Base-by-base conservation (phyloP, 345 rosid genomes). In the Eucalyptus erythrocorys region DNA sequence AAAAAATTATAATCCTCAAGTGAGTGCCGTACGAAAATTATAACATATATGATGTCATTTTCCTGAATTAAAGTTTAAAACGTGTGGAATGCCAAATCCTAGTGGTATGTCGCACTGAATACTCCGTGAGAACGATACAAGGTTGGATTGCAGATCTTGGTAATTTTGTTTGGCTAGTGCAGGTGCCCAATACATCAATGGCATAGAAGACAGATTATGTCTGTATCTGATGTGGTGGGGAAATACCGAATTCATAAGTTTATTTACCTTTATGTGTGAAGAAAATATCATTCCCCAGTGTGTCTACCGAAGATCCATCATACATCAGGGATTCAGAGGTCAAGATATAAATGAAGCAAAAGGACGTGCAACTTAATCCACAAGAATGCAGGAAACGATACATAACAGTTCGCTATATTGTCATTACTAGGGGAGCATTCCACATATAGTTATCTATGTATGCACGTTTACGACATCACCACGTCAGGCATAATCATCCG, bases 401-500 rank as follows among this genome's bases (percentile, higher is more conserved):
- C 32, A 13, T 3, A 6, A 55, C 68, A 19, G 57, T 51, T 51
- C 57, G 24, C 57, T 51, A 51, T 51, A 21, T 1, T 51, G 22
- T 57, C 64, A 57, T 57, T 2, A 10, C 64, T 26, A 57, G 10
- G 64, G 64, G 13, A 57, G 64, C 64, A 24, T 57, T 57, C 13
- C 0, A 57, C 6, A 0, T 5, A 57, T 24, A 57, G 14, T 0
- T 57, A 2, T 24, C 64, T 85, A 48, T 45, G 2, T 24, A 82
- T 47, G 0, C 17, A 85, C 2, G 22, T 27, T 16, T 34, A 21
- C 5, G 30, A 59, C 55, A 37, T 51, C 81, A 48, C 64, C 51
- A 13, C 42, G 2, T 86, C 66, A 50, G 21, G 48, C 84, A 94
- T 90, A 89, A 21, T 45, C 43, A 64, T 91, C 90, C 79, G 88